Evolutionary conservation across 495 filamentous ascomycete species (phyloP).

Genomic region (Clohesyomyces aquaticus): DNA sequence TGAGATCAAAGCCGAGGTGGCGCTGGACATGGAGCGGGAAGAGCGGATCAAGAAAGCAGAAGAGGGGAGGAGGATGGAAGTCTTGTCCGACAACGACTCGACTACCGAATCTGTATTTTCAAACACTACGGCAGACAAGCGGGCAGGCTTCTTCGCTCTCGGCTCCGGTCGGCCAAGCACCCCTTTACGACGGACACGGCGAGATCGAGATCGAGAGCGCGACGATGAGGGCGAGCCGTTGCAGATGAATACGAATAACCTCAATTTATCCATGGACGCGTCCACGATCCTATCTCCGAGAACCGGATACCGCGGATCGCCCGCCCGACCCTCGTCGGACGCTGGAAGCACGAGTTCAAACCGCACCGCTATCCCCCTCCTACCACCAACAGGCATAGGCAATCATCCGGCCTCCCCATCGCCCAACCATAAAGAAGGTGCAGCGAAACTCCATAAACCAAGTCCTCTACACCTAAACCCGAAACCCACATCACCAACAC

Average conservation of each 20-base stretch:
- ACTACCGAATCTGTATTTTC: constrained; percentile 19
- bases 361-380: constrained; percentile 32
- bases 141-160: constrained; percentile 16
- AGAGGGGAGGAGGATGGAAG: constrained; percentile 9
- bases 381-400: too few species aligned
- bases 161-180: constrained; percentile 19
- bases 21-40: constrained; percentile 59
- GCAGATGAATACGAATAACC: too few species aligned
- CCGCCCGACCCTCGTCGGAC: constrained; percentile 29
- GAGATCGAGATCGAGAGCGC: background rate
- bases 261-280: too few species aligned
- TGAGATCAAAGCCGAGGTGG: constrained; percentile 64
- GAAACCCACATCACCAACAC: constrained; percentile 27
- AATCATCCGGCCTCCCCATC: constrained; percentile 12
- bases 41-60: constrained; percentile 33
- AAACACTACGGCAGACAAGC: constrained; percentile 18
- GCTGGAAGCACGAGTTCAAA: constrained; percentile 39
- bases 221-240: constrained; percentile 18
- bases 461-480: constrained; percentile 34
- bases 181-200: constrained; percentile 15
- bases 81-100: constrained; percentile 31
- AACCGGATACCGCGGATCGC: constrained; percentile 17
- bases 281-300: constrained; percentile 21
- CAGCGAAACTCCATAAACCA: constrained; percentile 20
- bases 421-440: background rate